Conservation (phyloP, 352 stramenopile genomes). For the Pythium brassicae region DNA sequence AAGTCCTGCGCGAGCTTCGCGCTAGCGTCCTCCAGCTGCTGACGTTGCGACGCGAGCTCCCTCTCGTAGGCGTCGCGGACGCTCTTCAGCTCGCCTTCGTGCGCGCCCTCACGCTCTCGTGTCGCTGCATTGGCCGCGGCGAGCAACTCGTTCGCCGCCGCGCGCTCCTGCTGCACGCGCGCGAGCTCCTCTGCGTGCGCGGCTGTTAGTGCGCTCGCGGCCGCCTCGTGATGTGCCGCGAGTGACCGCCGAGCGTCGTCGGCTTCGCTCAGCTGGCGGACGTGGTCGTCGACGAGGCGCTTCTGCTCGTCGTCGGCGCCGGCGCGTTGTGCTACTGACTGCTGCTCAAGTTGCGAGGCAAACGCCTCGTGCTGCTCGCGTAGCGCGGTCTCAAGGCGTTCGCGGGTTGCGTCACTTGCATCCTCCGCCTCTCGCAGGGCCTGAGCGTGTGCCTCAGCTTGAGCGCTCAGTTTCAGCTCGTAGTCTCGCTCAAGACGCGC, state of each 20-base stretch:
- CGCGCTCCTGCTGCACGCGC: neutral
- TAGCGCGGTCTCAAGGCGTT: neutral
- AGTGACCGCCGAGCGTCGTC: constrained; percentile 1
- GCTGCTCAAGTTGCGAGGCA: neutral
- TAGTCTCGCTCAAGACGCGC: neutral
- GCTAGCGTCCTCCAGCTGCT: neutral
- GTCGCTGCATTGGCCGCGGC: neutral
- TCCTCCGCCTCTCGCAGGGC: neutral
- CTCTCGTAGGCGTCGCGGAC: neutral
- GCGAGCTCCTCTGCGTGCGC: neutral
- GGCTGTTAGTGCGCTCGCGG: neutral
- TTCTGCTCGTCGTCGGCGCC: neutral
- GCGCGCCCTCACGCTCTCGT: neutral
- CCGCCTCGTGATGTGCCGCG: neutral
- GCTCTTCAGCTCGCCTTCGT: neutral
- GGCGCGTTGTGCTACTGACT: neutral
- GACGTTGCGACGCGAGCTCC: neutral
- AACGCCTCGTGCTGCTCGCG: neutral
- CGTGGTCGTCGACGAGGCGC: neutral
- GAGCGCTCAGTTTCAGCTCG: neutral
- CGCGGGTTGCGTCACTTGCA: neutral
- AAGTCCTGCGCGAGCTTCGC: constrained; percentile 3
- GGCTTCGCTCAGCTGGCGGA: constrained; percentile 1
- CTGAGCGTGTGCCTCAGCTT: neutral
- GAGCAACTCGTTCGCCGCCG: neutral